These are phyloP conservation scores for Diaporthe sp. DNA, from an alignment of 2,329 filamentous ascomycete genomes.

Conservation along the genomic window DNA sequence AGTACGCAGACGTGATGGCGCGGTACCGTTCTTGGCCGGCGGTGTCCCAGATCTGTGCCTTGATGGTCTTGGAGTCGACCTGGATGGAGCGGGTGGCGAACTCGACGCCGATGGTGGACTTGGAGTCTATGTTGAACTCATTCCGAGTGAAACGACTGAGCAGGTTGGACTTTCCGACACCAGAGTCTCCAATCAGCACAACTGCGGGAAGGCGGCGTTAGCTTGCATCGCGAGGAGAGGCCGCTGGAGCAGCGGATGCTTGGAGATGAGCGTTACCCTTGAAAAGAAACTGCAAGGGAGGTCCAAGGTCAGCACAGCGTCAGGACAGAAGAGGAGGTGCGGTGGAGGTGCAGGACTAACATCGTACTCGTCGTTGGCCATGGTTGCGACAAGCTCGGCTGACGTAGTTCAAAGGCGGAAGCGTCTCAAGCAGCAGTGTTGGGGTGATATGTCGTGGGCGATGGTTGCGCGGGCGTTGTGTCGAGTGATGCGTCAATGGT, in stretches of 20 bases:
- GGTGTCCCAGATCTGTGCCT: conserved; percentile 99
- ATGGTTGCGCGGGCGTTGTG: conserved; percentile 45
- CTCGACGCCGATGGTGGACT: conserved; percentile 99
- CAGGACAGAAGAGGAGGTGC: conserved; percentile 45
- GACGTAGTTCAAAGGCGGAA: conserved; percentile 42
- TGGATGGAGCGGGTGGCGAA: conserved; percentile 99
- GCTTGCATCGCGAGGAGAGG: conserved; percentile 49
- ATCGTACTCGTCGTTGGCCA: conserved; percentile 99
- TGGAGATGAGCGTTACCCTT: conserved; percentile 76
- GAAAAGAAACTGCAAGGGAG: conserved; percentile 87
- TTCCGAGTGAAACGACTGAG: conserved; percentile 99
- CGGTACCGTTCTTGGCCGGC: conserved; percentile 99
- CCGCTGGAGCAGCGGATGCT: conserved; percentile 40
- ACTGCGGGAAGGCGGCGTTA: conserved; percentile 67
- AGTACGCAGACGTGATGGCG: conserved; percentile 99
- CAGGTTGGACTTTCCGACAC: conserved; percentile 99
- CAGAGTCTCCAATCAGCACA: conserved; percentile 98
- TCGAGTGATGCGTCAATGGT: conserved; percentile 23
- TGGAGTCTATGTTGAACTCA: conserved; percentile 99
- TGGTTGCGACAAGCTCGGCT: conserved; percentile 64
- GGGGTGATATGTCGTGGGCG: conserved; percentile 41
- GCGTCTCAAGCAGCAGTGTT: conserved; percentile 42
- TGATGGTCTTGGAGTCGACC: conserved; percentile 99
- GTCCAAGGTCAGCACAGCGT: conserved; percentile 49
- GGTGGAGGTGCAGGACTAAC: conserved; percentile 69